Evolutionary conservation across 2,329 filamentous ascomycete species (phyloP), one percentile per base, ranked within the genome.

Genomic region (Sporothrix variecibatus): DNA sequence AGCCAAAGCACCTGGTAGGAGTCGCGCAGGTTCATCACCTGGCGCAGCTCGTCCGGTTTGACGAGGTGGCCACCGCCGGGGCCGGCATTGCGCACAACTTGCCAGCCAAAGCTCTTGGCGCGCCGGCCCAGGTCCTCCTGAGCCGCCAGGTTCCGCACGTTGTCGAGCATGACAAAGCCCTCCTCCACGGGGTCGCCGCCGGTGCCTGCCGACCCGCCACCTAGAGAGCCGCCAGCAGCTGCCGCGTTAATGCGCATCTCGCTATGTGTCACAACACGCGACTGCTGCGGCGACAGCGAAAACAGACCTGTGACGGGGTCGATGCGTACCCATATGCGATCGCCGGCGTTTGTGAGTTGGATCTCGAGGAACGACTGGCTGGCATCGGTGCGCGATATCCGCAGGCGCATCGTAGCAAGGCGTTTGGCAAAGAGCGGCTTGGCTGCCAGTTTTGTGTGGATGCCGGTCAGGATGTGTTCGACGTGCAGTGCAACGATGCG

Each of bases 221-320:
- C n/a, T 58, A 23, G 15, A 26, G 15, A 15, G 9, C 68, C 58
- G 38, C 38, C 43, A 1, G 53, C 12, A 5, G 49, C 15, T 0
- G 53, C 53, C 12, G 40, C 85, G 80, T 94, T 95, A 72, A 97
- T 85, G 46, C 87, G 88, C 43, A 83, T 84, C 79, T 97, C 93
- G 23, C 87, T 86, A 26, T 89, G 85, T 9, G 85, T 83, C 3
- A 87, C 85, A 62, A 87, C 83, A 74, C 85, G 86, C 2, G 89
- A 88, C 70, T 88, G 87, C 75, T 88, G 87, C 75, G 94, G 93
- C 74, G 89, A 88, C 51, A 97, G 82, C 11, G 90, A 89, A 75
- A 94, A 92, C 12, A 87, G 83, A n/a, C 96, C 96, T 0, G 93
- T 94, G 34, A 93, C 89, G 0, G 92, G 90, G 77, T 97, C 94